Evolutionary conservation across 371 early-diverging fungal species (phyloP), one percentile per base, ranked within the genome.

Genomic region (Phascolomyces articulosus): DNA sequence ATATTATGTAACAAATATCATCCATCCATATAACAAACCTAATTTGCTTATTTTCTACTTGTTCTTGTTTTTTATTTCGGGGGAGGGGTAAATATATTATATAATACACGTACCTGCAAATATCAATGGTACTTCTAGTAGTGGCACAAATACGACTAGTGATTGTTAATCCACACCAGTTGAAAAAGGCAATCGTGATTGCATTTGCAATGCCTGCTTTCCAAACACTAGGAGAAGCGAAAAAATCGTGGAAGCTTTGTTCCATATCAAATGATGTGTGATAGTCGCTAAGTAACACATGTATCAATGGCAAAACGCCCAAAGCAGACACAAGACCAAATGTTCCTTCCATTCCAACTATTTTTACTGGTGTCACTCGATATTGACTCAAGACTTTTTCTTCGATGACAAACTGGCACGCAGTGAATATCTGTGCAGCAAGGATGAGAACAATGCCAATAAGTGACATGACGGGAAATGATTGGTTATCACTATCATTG

Each of bases 121-220:
- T 93, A 72, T 98, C 98, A 62, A 98, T 96, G 4, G 97, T 98
- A 13, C 92, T 91, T 41, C 98, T 84, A 21, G 95, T 86, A 1
- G 97, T 96, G 40, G 97, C 95, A 28, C 90, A 90, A 48, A 97
- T 83, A 24, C 79, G 82, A 49, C 88, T 82, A 3, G 98, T 98
- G 38, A 98, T 95, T 1, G 91, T 87, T 28, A 98, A 84, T 4
- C 97, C 98, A 74, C 94, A 96, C 84, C 91, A 96, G 78, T 98
- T 97, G 84, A 95, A 97, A 59, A 92, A 87, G 20, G 95, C 93
- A 67, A 97, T 96, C 0, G 92, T 92, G 53, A 93, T 82, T 66
- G 90, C 86, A 70, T 94, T 93, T 24, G 90, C 88, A 41, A 96
- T 78, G 44, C 91, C 92, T 13, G 92, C 85, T 53, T 83, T 74